phyloP scores from a whole-genome alignment of 352 stramenopile species.

The Plasmopara muralis region DNA sequence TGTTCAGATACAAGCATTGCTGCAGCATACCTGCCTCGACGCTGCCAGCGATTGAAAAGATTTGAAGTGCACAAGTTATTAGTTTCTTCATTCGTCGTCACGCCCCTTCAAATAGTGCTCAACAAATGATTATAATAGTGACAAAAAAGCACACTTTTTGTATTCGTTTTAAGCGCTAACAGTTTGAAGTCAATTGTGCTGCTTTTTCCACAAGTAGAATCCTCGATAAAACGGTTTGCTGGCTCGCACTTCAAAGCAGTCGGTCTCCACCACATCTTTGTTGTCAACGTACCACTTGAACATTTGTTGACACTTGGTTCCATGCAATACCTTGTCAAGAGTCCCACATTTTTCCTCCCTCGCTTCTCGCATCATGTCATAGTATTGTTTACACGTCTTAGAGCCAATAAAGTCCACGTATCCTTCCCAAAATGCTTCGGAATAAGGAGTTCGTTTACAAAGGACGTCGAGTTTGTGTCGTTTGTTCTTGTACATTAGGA shows the following conservation, averaged over 20 bases:
- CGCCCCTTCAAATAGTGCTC: too few relatives aligned
- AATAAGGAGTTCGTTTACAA: conserved; percentile 35
- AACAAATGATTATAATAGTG: too few relatives aligned
- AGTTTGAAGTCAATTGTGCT: conserved; percentile 6
- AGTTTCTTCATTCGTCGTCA: background rate
- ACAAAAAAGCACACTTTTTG: too few relatives aligned
- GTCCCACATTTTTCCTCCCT: conserved; percentile 20
- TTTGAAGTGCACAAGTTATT: background rate
- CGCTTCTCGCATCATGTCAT: conserved; percentile 37
- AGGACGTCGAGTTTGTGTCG: conserved; percentile 39
- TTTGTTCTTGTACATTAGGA: conserved; percentile 39
- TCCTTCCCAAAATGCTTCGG: conserved; percentile 52
- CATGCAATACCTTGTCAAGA: background rate
- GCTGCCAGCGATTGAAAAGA: background rate
- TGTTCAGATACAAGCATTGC: background rate
- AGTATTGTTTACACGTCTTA: conserved; percentile 54
- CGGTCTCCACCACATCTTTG: conserved; percentile 31
- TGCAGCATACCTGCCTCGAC: background rate
- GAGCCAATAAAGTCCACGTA: conserved; percentile 50
- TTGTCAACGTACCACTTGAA: conserved; percentile 51
- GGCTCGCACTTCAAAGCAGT: conserved; percentile 30
- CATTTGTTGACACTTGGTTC: conserved; percentile 25
- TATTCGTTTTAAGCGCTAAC: too few relatives aligned
- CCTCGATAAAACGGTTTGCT: conserved; percentile 27
- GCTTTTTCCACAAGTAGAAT: conserved; percentile 23